A percentile compares a stretch with the other conserved stretches of the same genome.
phyloP scores from a whole-genome alignment of 371 early-diverging fungal genomes.

The Catenaria anguillulae region DNA sequence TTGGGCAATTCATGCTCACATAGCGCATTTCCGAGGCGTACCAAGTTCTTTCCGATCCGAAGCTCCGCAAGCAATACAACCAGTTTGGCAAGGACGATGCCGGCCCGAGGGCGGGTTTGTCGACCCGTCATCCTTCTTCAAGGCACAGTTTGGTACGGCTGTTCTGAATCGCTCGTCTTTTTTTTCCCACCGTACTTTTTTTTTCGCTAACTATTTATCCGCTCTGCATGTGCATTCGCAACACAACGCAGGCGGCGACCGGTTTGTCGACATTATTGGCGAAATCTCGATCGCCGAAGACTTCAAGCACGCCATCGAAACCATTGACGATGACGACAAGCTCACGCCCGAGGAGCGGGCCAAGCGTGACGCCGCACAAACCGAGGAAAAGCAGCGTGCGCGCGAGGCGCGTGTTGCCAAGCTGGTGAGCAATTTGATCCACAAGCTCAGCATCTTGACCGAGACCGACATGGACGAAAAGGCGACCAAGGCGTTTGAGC shows the following conservation, averaged over 20 bases:
- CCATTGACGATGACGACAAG: slow-evolving; percentile 35
- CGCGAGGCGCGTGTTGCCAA: slow-evolving; percentile 53
- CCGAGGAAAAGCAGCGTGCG: slow-evolving; percentile 46
- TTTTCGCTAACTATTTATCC: background rate
- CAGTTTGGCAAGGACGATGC: slow-evolving; percentile 56
- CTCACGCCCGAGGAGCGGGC: slow-evolving; percentile 9
- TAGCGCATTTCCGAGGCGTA: slow-evolving; percentile 91
- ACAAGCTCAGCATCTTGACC: slow-evolving; percentile 60
- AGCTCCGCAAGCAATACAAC: slow-evolving; percentile 70
- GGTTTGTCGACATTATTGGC: slow-evolving; percentile 85
- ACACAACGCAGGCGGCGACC: slow-evolving; percentile 76
- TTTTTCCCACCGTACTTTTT: background rate
- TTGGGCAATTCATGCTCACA: too few species aligned
- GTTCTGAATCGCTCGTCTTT: background rate
- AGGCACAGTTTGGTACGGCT: slow-evolving; percentile 55
- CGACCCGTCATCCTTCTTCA: slow-evolving; percentile 86
- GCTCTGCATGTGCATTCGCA: too few species aligned
- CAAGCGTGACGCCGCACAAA: slow-evolving; percentile 17
- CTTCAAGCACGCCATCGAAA: slow-evolving; percentile 60
- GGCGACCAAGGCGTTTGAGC: slow-evolving; percentile 40
- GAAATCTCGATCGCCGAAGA: slow-evolving; percentile 88
- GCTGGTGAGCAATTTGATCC: slow-evolving; percentile 48
- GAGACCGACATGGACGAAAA: slow-evolving; percentile 38
- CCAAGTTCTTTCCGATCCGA: slow-evolving; percentile 77
- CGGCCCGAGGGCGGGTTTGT: slow-evolving; percentile 61